Base-by-base conservation (phyloP, 352 stramenopile species). In the Globisporangium alternatum region DNA sequence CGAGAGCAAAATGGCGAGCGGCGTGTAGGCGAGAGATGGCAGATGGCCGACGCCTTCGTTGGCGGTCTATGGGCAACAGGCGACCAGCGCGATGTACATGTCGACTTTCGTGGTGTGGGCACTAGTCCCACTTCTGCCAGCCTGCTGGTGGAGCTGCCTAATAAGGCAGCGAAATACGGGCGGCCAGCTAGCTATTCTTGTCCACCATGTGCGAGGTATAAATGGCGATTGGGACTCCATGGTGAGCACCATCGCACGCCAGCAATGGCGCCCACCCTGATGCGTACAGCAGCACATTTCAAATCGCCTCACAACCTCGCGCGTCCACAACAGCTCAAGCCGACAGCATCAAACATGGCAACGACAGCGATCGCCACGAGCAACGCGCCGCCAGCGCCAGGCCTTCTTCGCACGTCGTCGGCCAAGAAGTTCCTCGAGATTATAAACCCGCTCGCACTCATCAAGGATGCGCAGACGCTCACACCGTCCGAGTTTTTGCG, bases 401-500 rank as follows among this genome's bases (percentile, higher is more conserved):
- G 30, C 17, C 49, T 22, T 3, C 45, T n/a, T 31, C 62, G 6
- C 56, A 30, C 13, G 64, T 52, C 39, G 69, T 57, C 17, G 41
- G 56, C 68, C 12, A 73, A 77, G 41, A 56, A 69, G n/a, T 81
- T 90, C 56, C 69, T 87, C 25, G 68, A 79, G 37, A 78, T 62
- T 54, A 72, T 90, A 8, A 89, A 90, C 37, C 79, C 81, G 1
- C 68, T 89, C 17, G 68, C 60, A 10, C 59, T 90, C 58, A 76
- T 90, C 43, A 70, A 80, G n/a, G 74, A 88, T 2, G 73, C 80
- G 8, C 58, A 78, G n/a, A 67, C 68, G 33, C 70, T 88, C 54
- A 88, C 83, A 0, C 73, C 70, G 12, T 67, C 65, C 28, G 83
- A 90, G 55, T 92, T 92, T 56, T 69, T 92, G 4, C 76, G 80